Evolutionary conservation across 306 rosid genomes (phyloP), one percentile per base, ranked within the genome.

Genomic region (Begonia masoniana): DNA sequence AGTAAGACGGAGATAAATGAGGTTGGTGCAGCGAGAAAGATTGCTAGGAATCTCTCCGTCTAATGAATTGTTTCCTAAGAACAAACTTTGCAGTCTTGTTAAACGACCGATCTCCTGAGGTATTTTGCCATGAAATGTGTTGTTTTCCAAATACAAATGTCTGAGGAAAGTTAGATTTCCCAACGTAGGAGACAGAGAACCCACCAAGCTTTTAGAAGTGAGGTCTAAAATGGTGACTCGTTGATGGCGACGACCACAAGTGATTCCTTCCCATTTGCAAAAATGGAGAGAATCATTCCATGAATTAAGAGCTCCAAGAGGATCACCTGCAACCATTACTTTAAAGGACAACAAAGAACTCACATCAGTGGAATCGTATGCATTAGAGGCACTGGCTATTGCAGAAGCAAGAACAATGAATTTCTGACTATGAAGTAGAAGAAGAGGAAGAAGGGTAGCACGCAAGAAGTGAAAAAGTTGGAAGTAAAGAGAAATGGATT

Each of bases 91-190:
- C 24, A 21, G 24, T 16, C 61, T 67, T 10, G 39, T 23, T 13
- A 87, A 74, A 13, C 58, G 62, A 51, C 64, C 47, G 47, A 87
- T 62, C 64, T 83, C 73, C 35, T 60, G 3, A 35, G 92, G 96
- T 51, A 83, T 63, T 7, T 36, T 4, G 51, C 94, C 84, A 9
- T 6, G 0, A 9, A 50, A 15, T 31, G 19, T 50, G 4, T 50
- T 50, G 24, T 50, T 50, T 13, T 1, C 10, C 7, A 50, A 0
- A 10, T 15, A 0, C 10, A 50, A 13, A 50, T 2, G 2, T 6
- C 11, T 3, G 0, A 50, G 54, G 10, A 50, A 50, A 5, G 23
- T 47, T 0, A 54, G 14, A 45, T 54, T 54, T 31, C 57, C 57
- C 7, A 54, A 13, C 12, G n/a, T 10, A 15, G 67, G 60, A 10